These are phyloP conservation scores for Gyrodon lividus DNA, from an alignment of 768 basidiomycete genomes.

Conservation along the genomic window DNA sequence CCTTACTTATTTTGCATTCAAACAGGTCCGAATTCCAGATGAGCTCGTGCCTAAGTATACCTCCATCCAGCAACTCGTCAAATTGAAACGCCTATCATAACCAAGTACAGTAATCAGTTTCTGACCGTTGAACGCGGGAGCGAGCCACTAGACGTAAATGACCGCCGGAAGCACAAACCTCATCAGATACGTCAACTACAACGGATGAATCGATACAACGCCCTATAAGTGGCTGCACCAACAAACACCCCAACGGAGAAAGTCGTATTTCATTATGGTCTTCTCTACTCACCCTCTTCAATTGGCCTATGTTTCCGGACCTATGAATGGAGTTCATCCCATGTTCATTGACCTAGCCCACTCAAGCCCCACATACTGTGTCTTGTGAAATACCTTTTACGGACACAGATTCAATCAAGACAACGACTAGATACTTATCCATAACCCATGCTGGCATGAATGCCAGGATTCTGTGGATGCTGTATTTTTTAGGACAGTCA, in stretches of 20 bases:
- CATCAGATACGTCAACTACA: conserved; percentile 22
- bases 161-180: conserved; percentile 23
- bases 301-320: conserved; percentile 4
- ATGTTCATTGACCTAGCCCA: conserved; percentile 15
- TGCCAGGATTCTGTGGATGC: conserved; percentile 24
- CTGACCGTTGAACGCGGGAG: conserved; percentile 28
- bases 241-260: conserved; percentile 17
- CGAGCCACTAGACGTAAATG: conserved; percentile 26
- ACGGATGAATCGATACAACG: conserved; percentile 18
- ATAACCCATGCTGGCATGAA: conserved; percentile 21
- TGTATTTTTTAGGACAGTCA: conserved; percentile 15
- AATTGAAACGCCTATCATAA: conserved; percentile 24
- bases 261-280: conserved; percentile 10
- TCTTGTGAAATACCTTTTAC: conserved; percentile 19
- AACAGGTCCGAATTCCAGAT: conserved; percentile 17
- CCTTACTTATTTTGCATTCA: conserved; percentile 26
- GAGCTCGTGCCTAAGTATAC: conserved; percentile 14
- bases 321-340: conserved; percentile 24
- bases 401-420: conserved; percentile 13
- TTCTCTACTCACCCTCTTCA: conserved; percentile 10
- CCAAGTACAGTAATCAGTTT: conserved; percentile 11
- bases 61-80: conserved; percentile 13
- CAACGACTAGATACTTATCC: conserved; percentile 13
- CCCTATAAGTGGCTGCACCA: conserved; percentile 14
- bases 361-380: conserved; percentile 34